Percentiles rank a stretch among this genome's conserved stretches.
These are phyloP conservation scores for Ophiostoma novo-ulmi DNA, from an alignment of 2,329 filamentous ascomycete species.

Conservation along the genomic window DNA sequence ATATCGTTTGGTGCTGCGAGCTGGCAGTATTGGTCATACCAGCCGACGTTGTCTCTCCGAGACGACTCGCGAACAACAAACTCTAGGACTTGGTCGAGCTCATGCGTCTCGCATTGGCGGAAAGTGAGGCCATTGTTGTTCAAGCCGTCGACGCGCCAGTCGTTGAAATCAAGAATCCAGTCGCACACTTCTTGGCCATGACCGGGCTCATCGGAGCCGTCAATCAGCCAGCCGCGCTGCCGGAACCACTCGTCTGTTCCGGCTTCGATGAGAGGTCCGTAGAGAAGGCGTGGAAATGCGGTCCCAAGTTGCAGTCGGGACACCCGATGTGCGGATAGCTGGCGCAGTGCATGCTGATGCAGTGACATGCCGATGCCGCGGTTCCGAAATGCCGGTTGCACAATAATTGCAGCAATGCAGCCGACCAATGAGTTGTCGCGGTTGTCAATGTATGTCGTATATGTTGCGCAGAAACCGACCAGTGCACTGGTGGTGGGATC, in stretches of 20 bases:
- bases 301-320: slow-evolving; percentile 52
- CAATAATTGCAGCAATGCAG: slow-evolving; percentile 51
- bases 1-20: slow-evolving; percentile 46
- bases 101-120: slow-evolving; percentile 41
- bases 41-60: slow-evolving; percentile 47
- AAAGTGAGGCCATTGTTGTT: slow-evolving; percentile 42
- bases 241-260: slow-evolving; percentile 49
- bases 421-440: slow-evolving; percentile 50
- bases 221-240: slow-evolving; percentile 49
- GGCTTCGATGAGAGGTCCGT: slow-evolving; percentile 46
- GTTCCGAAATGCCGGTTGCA: slow-evolving; percentile 44
- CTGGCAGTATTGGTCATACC: slow-evolving; percentile 55
- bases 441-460: slow-evolving; percentile 52
- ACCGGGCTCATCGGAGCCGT: slow-evolving; percentile 39
- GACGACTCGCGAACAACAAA: slow-evolving; percentile 47
- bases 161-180: slow-evolving; percentile 49
- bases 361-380: slow-evolving; percentile 51
- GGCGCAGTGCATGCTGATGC: slow-evolving; percentile 47
- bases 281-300: slow-evolving; percentile 54
- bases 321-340: slow-evolving; percentile 47
- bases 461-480: slow-evolving; percentile 57
- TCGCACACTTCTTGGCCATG: slow-evolving; percentile 49
- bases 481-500: slow-evolving; percentile 41
- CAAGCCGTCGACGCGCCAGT: slow-evolving; percentile 43
- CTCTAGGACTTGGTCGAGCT: slow-evolving; percentile 45